Evolutionary conservation across 179 eudicot species (phyloP).

Genomic region (Beta corolliflora): DNA sequence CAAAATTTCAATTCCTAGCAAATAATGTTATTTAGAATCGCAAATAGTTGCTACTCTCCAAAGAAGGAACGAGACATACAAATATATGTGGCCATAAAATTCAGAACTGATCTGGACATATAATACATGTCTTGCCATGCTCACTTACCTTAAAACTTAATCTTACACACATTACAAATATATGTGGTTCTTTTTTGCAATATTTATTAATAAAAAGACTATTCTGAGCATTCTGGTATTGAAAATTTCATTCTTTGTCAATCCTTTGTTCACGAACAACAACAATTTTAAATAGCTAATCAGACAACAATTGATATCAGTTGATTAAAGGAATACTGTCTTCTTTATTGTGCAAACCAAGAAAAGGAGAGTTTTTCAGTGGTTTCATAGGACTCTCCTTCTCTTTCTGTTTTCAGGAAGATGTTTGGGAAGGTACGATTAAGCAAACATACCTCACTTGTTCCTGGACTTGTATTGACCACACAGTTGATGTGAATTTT

Average conservation of each 20-base stretch:
- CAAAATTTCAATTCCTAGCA: neutral
- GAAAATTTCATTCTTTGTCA: no score
- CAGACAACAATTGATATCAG: no score
- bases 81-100: no score
- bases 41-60: neutral
- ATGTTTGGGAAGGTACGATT: neutral
- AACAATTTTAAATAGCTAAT: no score
- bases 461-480: slow-evolving; percentile 78
- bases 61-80: neutral
- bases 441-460: slow-evolving; percentile 66
- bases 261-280: no score
- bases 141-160: neutral
- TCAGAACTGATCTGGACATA: neutral
- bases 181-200: no score
- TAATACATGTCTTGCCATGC: neutral
- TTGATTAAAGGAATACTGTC: slow-evolving; percentile 31
- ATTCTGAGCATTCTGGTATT: no score
- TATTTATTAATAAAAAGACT: no score
- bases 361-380: neutral
- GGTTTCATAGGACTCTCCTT: neutral
- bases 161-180: neutral
- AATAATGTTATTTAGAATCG: neutral
- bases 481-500: slow-evolving; percentile 61
- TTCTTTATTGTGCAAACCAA: neutral
- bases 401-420: neutral